These are phyloP conservation scores for Vitis amurensis DNA, from an alignment of 164 flowering plant genomes.

Conservation along the genomic window DNA sequence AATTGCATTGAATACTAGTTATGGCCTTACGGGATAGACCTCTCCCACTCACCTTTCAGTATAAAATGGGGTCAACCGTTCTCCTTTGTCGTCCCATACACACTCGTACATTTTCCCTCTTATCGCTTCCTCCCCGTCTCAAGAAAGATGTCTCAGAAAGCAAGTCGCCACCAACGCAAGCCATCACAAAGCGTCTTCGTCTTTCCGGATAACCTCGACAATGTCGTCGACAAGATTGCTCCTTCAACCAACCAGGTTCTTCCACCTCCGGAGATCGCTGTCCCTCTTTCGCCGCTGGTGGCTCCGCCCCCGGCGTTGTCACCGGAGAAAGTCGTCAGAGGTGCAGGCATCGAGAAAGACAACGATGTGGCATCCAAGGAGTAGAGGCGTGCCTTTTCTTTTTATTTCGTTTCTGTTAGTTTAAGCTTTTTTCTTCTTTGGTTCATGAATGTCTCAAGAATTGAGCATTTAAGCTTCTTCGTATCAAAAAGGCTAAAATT, in stretches of 20 bases:
- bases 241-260: neutral
- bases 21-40: too few relatives aligned
- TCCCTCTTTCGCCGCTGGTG: neutral
- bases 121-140: neutral
- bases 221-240: slow-evolving; percentile 2
- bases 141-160: slow-evolving; percentile 33
- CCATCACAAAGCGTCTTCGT: slow-evolving; percentile 44
- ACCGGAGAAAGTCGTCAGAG: neutral
- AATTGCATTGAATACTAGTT: too few relatives aligned
- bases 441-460: slow-evolving; percentile 2
- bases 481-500: too few relatives aligned
- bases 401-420: neutral
- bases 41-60: too few relatives aligned
- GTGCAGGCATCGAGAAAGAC: neutral
- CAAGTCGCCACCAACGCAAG: slow-evolving; percentile 41
- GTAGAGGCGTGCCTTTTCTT: neutral
- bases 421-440: neutral
- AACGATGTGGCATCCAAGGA: neutral
- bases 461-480: neutral
- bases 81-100: neutral
- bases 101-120: neutral
- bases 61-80: too few relatives aligned
- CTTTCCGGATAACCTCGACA: slow-evolving; percentile 26
- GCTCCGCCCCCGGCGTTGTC: neutral
- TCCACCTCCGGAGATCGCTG: slow-evolving; percentile 1